Evolutionary conservation across 768 basidiomycete species (phyloP), one percentile per base, ranked within the genome.

Genomic region (Boletus fagicola): DNA sequence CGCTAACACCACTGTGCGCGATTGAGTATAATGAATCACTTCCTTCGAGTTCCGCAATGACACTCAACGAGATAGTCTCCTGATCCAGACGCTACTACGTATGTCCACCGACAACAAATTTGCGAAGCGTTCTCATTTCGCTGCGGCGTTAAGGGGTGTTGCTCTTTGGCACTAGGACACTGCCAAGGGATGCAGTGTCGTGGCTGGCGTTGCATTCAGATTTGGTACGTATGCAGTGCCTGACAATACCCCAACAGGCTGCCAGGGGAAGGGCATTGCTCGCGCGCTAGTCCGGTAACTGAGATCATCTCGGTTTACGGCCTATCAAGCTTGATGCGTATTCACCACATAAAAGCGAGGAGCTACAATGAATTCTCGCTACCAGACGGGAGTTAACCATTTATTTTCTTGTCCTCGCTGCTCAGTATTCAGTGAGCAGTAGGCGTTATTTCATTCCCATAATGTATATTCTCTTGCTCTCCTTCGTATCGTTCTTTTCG

Each of bases 381-480:
- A 13, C 36, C 45, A n/a, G 5, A 35, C 18, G 2, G 15, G 15
- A 24, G 28, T 22, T 47, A 5, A 20, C 39, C 35, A 2, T 31
- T 28, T 31, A 16, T 22, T 9, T 12, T 22, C 5, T 42, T 46
- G 28, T 16, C 33, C 33, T 55, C 28, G 43, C 30, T 54, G 44
- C 40, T 49, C 43, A 18, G 35, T 38, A 22, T 13, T 7, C 13
- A 16, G 42, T 24, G 38, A 47, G 45, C 40, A 38, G 39, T 8
- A 13, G 61, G 33, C 18, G 4, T 36, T 56, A 46, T 52, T 42
- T 45, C 40, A 28, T 24, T 43, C 22, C 28, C 40, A 10, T 22
- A 35, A 71, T 69, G 68, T 36, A 53, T 52, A 36, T 38, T 51
- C 22, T 26, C 28, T 26, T 61, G 15, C 20, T 56, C 46, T 44